Percentiles rank a stretch among this genome's conserved stretches.
Conservation (phyloP, 176 grass and related monocot species). For the Triticum timopheevii region DNA sequence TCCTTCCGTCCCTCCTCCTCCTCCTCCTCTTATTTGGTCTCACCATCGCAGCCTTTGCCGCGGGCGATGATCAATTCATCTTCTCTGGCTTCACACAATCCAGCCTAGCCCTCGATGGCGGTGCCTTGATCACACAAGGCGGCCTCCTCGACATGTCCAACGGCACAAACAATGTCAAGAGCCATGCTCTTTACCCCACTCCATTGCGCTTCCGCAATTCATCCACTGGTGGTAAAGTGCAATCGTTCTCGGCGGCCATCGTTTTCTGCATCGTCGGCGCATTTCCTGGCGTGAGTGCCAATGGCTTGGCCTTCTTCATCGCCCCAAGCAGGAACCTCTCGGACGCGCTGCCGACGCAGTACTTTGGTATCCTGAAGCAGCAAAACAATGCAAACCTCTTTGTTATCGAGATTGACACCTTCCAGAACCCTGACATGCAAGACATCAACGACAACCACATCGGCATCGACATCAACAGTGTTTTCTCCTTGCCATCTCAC, state of each 20-base stretch:
- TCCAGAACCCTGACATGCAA: not conserved
- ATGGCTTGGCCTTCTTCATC: slow-evolving; percentile 24
- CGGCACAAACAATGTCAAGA: not conserved
- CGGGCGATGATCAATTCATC: slow-evolving; percentile 12
- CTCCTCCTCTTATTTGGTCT: not conserved
- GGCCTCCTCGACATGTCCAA: slow-evolving; percentile 36
- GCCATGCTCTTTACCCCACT: slow-evolving; percentile 35
- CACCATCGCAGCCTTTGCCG: not conserved
- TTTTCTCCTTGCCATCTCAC: not conserved
- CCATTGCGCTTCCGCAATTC: slow-evolving; percentile 20
- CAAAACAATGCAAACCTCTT: slow-evolving; percentile 7
- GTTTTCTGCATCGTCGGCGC: not conserved
- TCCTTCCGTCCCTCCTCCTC: slow-evolving; percentile 1
- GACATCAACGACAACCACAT: not conserved
- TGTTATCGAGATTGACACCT: slow-evolving; percentile 28
- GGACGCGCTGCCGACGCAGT: not conserved
- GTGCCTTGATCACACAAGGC: not conserved
- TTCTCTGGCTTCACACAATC: slow-evolving; percentile 35
- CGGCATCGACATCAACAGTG: slow-evolving; percentile 20
- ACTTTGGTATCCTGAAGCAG: slow-evolving; percentile 27
- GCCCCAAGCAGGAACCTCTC: slow-evolving; percentile 28
- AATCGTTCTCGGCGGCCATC: slow-evolving; percentile 26
- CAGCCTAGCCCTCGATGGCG: slow-evolving; percentile 26
- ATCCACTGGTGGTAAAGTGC: not conserved
- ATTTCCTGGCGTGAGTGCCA: slow-evolving; percentile 7